A percentile compares a stretch with the other conserved stretches of the same genome.
Conservation (phyloP, 805 yeast species). For the Starmerella lactis-condensi region DNA sequence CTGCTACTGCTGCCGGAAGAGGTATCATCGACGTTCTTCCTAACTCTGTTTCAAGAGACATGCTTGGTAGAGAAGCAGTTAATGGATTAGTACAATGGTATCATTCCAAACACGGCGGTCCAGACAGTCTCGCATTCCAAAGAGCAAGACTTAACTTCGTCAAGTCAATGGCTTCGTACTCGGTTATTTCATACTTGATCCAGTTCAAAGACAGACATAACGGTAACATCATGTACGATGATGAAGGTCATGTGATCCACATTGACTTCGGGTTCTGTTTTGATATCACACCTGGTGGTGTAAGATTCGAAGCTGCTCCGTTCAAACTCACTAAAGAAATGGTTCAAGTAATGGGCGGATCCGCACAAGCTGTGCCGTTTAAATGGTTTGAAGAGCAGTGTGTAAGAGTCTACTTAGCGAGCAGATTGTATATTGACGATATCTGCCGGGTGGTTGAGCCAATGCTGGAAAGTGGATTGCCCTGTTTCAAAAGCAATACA, state of each 20-base stretch:
- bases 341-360: constrained; percentile 94
- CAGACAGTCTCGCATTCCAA: constrained; percentile 73
- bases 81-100: constrained; percentile 89
- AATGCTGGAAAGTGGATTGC: constrained; percentile 88
- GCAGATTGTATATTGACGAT: constrained; percentile 71
- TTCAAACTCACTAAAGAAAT: constrained; percentile 91
- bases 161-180: constrained; percentile 82
- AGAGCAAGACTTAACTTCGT: constrained; percentile 82
- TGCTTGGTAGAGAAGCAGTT: constrained; percentile 97
- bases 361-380: constrained; percentile 64
- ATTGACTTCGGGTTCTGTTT: constrained; percentile 97
- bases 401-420: constrained; percentile 75
- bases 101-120: constrained; percentile 86
- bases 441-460: constrained; percentile 74
- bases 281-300: constrained; percentile 98
- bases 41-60: constrained; percentile 84
- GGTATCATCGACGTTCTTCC: constrained; percentile 98
- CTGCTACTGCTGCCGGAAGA: constrained; percentile 98
- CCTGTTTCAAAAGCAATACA: constrained; percentile 80
- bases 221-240: constrained; percentile 92
- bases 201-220: constrained; percentile 94
- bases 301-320: constrained; percentile 93
- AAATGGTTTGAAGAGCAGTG: constrained; percentile 89
- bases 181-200: constrained; percentile 70
- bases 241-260: constrained; percentile 86